A percentile compares a stretch with the other conserved stretches of the same genome.
These are phyloP conservation scores for Apiospora phragmitis DNA, from an alignment of 2,329 filamentous ascomycete genomes.

Conservation along the genomic window DNA sequence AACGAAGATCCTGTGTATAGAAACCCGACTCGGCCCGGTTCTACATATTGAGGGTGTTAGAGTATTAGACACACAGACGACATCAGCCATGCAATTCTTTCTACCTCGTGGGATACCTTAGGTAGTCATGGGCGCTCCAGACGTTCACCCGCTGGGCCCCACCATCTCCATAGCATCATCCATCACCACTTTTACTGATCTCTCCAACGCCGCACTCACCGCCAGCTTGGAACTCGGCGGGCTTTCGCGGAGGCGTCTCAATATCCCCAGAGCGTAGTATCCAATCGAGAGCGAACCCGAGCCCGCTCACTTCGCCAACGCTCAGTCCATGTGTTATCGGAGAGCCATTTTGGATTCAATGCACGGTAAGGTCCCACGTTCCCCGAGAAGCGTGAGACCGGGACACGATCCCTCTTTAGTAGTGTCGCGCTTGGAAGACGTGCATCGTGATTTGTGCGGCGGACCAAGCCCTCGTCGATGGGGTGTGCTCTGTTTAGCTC, in stretches of 20 bases:
- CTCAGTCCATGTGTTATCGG: background rate
- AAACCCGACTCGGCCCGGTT: background rate
- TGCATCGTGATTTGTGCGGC: background rate
- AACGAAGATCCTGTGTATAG: background rate
- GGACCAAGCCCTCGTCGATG: background rate
- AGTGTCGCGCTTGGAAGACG: background rate
- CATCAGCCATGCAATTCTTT: background rate
- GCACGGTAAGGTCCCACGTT: background rate
- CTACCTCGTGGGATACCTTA: background rate
- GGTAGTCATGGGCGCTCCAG: background rate
- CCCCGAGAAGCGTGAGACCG: background rate
- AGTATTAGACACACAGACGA: background rate
- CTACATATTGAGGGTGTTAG: too few relatives aligned
- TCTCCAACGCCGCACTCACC: background rate
- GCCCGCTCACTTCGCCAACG: background rate
- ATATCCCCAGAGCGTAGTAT: background rate
- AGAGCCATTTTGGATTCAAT: background rate
- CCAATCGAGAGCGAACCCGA: background rate
- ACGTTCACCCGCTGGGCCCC: background rate
- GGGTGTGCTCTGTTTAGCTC: background rate
- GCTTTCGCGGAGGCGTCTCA: background rate
- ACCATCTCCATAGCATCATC: background rate
- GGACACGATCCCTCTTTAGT: background rate
- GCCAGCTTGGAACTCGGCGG: background rate
- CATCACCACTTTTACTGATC: background rate